phyloP scores from a whole-genome alignment of 2,329 filamentous ascomycete genomes.

The Phaeosphaeria sp. region DNA sequence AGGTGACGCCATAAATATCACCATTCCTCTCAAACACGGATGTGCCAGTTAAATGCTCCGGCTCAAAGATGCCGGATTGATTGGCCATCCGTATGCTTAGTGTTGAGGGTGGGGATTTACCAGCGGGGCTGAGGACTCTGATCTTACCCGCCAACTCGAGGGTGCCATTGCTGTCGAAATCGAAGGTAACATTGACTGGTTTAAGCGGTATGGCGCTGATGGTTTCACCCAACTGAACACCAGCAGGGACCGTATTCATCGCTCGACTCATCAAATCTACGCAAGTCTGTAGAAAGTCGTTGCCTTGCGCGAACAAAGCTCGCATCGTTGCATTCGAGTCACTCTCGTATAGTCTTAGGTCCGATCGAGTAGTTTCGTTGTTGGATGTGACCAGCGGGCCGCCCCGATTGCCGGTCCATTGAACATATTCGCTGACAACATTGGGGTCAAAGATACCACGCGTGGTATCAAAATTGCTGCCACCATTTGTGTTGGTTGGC shows the following conservation, averaged over 20 bases:
- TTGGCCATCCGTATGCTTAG: background rate
- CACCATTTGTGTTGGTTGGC: slow-evolving; percentile 28
- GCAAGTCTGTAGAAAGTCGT: slow-evolving; percentile 7
- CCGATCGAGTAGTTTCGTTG: slow-evolving; percentile 32
- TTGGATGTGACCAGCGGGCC: slow-evolving; percentile 29
- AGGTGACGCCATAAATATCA: background rate
- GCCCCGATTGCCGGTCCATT: slow-evolving; percentile 28
- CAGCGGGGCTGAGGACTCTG: background rate
- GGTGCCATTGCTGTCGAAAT: background rate
- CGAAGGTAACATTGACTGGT: background rate
- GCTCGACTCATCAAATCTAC: slow-evolving; percentile 7
- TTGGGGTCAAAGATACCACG: slow-evolving; percentile 30
- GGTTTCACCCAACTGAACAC: background rate
- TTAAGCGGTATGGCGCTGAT: background rate
- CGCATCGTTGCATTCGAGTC: slow-evolving; percentile 35
- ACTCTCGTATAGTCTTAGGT: slow-evolving; percentile 33
- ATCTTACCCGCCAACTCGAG: background rate
- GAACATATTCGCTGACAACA: slow-evolving; percentile 35
- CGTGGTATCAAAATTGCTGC: slow-evolving; percentile 35
- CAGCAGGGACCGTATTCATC: slow-evolving; percentile 13
- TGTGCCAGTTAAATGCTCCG: background rate
- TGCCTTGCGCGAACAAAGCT: slow-evolving; percentile 12
- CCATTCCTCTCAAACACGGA: background rate
- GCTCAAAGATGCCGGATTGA: background rate
- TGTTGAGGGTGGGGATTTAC: background rate